Evolutionary conservation across 139 green algal genomes (phyloP).

Genomic region (Chlamydomonas sphaeroides): DNA sequence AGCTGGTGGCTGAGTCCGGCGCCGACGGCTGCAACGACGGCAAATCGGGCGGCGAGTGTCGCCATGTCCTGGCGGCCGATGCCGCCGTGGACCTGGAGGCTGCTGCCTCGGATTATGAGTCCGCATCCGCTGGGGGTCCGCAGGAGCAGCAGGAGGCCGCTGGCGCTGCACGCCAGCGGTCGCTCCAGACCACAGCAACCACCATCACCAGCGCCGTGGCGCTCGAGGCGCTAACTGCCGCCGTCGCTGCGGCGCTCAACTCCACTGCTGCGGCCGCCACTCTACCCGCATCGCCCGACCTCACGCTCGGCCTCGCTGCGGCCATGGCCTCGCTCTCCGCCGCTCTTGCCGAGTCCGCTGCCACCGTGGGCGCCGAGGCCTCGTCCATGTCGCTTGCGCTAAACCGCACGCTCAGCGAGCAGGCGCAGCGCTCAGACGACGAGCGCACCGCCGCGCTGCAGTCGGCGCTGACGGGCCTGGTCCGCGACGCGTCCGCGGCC

Average conservation of each 20-base stretch:
- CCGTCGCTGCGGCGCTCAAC: neutral
- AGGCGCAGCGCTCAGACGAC: neutral
- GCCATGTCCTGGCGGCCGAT: neutral
- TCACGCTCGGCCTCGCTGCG: neutral
- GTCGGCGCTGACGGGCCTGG: neutral
- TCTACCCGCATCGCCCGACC: neutral
- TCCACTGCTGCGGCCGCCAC: neutral
- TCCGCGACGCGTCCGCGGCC: neutral
- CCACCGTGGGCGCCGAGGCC: neutral
- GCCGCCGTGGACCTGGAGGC: neutral
- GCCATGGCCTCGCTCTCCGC: neutral
- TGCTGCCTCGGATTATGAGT: too few relatives aligned
- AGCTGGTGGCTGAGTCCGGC: neutral
- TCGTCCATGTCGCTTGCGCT: neutral
- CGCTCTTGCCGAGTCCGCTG: neutral
- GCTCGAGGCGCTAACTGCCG: neutral
- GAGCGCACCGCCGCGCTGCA: neutral
- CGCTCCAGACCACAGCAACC: slow-evolving; percentile 22
- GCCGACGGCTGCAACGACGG: neutral
- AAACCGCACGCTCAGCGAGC: neutral
- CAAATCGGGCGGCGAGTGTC: neutral
- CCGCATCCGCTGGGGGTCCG: too few relatives aligned
- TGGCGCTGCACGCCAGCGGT: neutral
- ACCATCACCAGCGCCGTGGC: neutral
- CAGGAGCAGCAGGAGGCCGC: neutral